Conservation (phyloP, 139 green algal genomes). For the Picochlorum sp. region DNA sequence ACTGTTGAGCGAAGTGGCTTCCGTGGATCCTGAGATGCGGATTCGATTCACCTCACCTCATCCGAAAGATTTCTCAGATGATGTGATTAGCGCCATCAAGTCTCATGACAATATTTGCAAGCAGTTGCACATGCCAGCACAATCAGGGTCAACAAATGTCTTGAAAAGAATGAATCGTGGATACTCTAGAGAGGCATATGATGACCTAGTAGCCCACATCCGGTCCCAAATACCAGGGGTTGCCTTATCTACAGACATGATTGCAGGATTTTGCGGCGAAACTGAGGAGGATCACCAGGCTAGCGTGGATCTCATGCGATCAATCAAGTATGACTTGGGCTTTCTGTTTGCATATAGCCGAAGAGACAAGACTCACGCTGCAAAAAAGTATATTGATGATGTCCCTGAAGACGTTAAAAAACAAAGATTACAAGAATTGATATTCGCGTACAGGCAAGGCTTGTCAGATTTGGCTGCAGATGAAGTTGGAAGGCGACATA, state of each 20-base stretch:
- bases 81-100: conserved; percentile 62
- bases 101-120: conserved; percentile 70
- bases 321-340: conserved; percentile 59
- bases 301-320: conserved; percentile 65
- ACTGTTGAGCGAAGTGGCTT: conserved; percentile 62
- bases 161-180: conserved; percentile 73
- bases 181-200: conserved; percentile 77
- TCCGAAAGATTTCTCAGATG: conserved; percentile 75
- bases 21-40: conserved; percentile 71
- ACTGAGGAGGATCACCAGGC: conserved; percentile 72
- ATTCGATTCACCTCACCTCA: conserved; percentile 88
- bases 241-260: conserved; percentile 50
- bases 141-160: conserved; percentile 64
- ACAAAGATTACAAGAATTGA: conserved; percentile 51
- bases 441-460: conserved; percentile 42
- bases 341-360: conserved; percentile 85
- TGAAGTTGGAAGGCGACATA: conserved; percentile 47
- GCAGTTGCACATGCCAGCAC: conserved; percentile 84
- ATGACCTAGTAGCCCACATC: conserved; percentile 60
- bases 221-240: conserved; percentile 47
- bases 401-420: conserved; percentile 57
- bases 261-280: conserved; percentile 79
- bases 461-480: conserved; percentile 16
- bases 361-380: conserved; percentile 70
- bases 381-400: conserved; percentile 59